phyloP scores from a whole-genome alignment of 768 basidiomycete genomes.

The Zangia roseola region DNA sequence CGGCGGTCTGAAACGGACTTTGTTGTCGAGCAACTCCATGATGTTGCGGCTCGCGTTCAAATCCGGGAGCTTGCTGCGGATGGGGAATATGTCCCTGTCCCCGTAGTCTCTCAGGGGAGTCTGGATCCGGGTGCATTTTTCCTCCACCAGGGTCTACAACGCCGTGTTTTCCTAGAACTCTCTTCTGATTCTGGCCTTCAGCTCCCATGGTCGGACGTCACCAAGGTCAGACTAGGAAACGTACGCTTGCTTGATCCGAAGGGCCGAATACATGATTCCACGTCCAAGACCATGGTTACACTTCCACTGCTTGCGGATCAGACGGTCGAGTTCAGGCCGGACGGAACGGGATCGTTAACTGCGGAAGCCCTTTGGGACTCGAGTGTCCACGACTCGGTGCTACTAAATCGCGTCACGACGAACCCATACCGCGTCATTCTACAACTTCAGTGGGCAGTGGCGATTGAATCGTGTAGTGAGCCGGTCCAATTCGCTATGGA shows the following conservation, averaged over 20 bases:
- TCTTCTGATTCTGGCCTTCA: conserved; percentile 88
- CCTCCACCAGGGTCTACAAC: conserved; percentile 91
- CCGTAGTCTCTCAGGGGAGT: conserved; percentile 70
- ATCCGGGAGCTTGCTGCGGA: conserved; percentile 84
- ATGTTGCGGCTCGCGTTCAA: conserved; percentile 86
- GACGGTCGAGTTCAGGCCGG: conserved; percentile 70
- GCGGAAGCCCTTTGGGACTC: conserved; percentile 90
- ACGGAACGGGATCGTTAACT: conserved; percentile 74
- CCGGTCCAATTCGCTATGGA: conserved; percentile 91
- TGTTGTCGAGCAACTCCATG: conserved; percentile 81
- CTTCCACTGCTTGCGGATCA: conserved; percentile 76
- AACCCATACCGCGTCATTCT: conserved; percentile 76
- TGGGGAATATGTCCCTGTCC: conserved; percentile 81
- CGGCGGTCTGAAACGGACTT: conserved; percentile 93
- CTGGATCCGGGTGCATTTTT: conserved; percentile 85
- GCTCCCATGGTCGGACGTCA: conserved; percentile 82
- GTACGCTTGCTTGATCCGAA: conserved; percentile 83
- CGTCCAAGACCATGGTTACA: conserved; percentile 66
- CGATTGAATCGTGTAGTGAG: conserved; percentile 79
- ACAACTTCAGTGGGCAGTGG: conserved; percentile 74
- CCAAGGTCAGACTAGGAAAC: conserved; percentile 75
- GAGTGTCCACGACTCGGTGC: conserved; percentile 79
- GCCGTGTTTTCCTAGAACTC: conserved; percentile 72
- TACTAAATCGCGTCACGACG: conserved; percentile 84
- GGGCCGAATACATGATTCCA: conserved; percentile 77